Evolutionary conservation across 345 rosid genomes (phyloP).

Genomic region (Lepidium aucheri): DNA sequence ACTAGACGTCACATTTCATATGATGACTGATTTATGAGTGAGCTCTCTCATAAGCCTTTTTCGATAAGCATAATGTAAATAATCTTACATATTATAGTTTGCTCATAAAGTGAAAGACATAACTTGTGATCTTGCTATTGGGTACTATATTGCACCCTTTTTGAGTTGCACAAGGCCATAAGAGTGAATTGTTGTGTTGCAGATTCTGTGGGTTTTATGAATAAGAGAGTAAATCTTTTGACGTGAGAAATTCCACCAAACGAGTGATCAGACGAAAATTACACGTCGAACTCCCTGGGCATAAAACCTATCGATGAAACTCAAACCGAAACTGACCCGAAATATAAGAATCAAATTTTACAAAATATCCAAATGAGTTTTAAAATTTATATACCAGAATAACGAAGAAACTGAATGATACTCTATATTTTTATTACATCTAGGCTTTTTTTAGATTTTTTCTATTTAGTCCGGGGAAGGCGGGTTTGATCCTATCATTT

Average conservation of each 20-base stretch:
- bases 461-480: too few relatives aligned
- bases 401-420: too few relatives aligned
- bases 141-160: not conserved
- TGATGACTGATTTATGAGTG: constrained; percentile 43
- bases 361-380: too few relatives aligned
- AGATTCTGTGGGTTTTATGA: not conserved
- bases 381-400: too few relatives aligned
- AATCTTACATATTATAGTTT: not conserved
- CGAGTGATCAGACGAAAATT: not conserved
- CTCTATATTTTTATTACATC: too few relatives aligned
- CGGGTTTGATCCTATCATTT: too few relatives aligned
- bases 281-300: not conserved
- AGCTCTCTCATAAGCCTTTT: not conserved
- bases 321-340: too few relatives aligned
- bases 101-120: not conserved
- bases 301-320: too few relatives aligned
- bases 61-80: not conserved
- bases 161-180: not conserved
- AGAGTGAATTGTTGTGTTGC: not conserved
- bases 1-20: constrained; percentile 59
- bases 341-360: too few relatives aligned
- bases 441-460: too few relatives aligned
- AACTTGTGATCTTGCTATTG: not conserved
- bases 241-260: too few relatives aligned
- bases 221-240: not conserved